Evolutionary conservation across 352 stramenopile genomes (phyloP).

Genomic region (Plasmopara muralis): DNA sequence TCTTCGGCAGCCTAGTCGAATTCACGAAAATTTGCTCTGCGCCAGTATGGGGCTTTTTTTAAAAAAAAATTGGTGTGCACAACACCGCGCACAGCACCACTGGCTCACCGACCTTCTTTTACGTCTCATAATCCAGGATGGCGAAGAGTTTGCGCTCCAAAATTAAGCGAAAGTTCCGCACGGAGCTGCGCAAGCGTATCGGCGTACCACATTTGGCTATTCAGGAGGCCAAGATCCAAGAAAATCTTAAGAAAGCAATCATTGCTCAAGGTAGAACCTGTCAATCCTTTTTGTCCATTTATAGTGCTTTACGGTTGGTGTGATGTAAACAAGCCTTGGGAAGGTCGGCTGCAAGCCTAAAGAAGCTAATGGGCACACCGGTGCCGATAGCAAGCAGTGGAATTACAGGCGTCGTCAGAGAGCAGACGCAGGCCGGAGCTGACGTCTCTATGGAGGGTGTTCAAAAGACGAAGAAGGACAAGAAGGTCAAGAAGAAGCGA

Average conservation of each 20-base stretch:
- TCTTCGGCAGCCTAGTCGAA: too few species aligned
- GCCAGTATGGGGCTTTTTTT: too few species aligned
- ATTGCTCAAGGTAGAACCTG: conserved; percentile 40
- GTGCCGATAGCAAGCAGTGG: conserved; percentile 40
- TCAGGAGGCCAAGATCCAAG: conserved; percentile 77
- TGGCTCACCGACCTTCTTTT: too few species aligned
- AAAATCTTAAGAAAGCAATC: conserved; percentile 80
- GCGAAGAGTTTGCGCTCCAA: conserved; percentile 86
- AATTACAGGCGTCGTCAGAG: conserved; percentile 36
- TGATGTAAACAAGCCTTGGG: conserved; percentile 25
- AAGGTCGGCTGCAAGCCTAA: conserved; percentile 53
- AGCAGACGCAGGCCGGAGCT: conserved; percentile 27
- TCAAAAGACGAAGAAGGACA: conserved; percentile 57
- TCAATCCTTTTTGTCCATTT: not conserved
- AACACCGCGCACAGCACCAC: too few species aligned
- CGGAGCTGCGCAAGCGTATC: conserved; percentile 76
- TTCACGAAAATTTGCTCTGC: too few species aligned
- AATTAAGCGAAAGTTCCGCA: conserved; percentile 87
- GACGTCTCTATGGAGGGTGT: conserved; percentile 30
- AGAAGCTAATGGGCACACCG: conserved; percentile 61
- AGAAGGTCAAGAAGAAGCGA: conserved; percentile 49
- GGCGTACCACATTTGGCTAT: conserved; percentile 64
- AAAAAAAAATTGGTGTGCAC: too few species aligned
- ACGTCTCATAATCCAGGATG: conserved; percentile 36
- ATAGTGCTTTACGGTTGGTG: conserved; percentile 5